Conservation (phyloP, 768 basidiomycete species). For the Boletus vermiculosoides region DNA sequence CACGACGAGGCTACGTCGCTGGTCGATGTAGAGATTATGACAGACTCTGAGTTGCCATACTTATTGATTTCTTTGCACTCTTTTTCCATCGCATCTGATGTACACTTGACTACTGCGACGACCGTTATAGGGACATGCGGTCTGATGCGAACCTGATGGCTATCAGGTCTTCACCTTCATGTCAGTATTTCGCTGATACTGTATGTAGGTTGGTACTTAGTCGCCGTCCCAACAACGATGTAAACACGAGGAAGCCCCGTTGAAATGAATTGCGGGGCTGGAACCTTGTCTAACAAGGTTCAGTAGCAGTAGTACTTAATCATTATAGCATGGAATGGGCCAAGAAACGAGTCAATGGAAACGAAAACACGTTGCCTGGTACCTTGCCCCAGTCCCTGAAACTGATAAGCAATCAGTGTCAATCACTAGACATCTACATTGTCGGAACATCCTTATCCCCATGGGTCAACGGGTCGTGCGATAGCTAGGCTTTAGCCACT, state of each 20-base stretch:
- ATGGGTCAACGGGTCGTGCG: conserved; percentile 12
- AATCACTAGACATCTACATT: not conserved
- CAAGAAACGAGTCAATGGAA: conserved; percentile 12
- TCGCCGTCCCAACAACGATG: conserved; percentile 26
- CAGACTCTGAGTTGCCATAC: conserved; percentile 17
- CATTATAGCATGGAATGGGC: conserved; percentile 10
- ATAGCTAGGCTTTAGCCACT: conserved; percentile 27
- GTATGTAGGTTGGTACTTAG: conserved; percentile 20
- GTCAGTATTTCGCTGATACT: conserved; percentile 13
- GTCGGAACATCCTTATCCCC: conserved; percentile 5
- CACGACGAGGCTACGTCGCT: conserved; percentile 19
- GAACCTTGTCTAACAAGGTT: conserved; percentile 27
- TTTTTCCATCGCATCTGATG: conserved; percentile 2
- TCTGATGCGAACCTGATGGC: conserved; percentile 12
- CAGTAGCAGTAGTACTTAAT: conserved; percentile 13
- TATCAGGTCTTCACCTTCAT: conserved; percentile 9
- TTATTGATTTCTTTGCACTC: conserved; percentile 19
- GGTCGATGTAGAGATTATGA: conserved; percentile 21
- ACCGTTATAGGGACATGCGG: conserved; percentile 6
- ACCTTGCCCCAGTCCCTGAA: conserved; percentile 9
- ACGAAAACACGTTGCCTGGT: conserved; percentile 19
- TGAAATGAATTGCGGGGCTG: conserved; percentile 13
- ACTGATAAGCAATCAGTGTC: not conserved
- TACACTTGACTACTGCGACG: conserved; percentile 12
- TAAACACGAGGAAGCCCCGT: conserved; percentile 29